phyloP scores from a whole-genome alignment of 441 rosid genomes.

The Populus trichocarpa region DNA sequence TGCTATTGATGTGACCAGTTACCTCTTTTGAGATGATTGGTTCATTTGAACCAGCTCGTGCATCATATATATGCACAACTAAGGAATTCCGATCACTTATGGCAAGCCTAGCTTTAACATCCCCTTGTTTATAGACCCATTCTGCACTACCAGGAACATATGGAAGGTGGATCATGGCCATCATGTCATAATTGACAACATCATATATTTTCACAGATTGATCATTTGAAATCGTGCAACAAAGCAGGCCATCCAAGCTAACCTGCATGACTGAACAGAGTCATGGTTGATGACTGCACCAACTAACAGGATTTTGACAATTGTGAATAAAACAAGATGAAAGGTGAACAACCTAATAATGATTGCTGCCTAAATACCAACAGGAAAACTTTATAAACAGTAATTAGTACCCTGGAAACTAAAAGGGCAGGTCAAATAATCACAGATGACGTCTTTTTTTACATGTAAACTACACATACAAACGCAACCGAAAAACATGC shows the following conservation, averaged over 20 bases:
- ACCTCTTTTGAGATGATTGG: constrained; percentile 82
- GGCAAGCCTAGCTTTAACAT: constrained; percentile 89
- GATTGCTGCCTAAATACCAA: neutral
- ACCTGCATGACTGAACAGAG: constrained; percentile 83
- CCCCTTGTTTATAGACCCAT: constrained; percentile 94
- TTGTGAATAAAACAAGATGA: neutral
- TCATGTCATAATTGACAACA: constrained; percentile 96
- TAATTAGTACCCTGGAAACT: neutral
- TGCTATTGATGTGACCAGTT: constrained; percentile 9
- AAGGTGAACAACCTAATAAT: neutral
- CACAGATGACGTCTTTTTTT: neutral
- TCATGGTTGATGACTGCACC: constrained; percentile 49
- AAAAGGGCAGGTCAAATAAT: neutral
- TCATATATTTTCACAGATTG: constrained; percentile 85
- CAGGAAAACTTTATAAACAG: neutral
- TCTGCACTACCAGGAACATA: constrained; percentile 78
- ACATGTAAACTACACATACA: neutral
- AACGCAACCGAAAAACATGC: neutral
- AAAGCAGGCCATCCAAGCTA: constrained; percentile 89
- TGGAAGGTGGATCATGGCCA: constrained; percentile 86
- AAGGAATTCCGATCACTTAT: constrained; percentile 71
- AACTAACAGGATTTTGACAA: constrained; percentile 9
- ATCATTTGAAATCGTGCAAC: constrained; percentile 90
- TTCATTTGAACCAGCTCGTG: constrained; percentile 80
- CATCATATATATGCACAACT: constrained; percentile 81